Percentiles rank a stretch among this genome's conserved stretches.
Conservation (phyloP, 2,329 filamentous ascomycete genomes). For the Talaromyces sp. region DNA sequence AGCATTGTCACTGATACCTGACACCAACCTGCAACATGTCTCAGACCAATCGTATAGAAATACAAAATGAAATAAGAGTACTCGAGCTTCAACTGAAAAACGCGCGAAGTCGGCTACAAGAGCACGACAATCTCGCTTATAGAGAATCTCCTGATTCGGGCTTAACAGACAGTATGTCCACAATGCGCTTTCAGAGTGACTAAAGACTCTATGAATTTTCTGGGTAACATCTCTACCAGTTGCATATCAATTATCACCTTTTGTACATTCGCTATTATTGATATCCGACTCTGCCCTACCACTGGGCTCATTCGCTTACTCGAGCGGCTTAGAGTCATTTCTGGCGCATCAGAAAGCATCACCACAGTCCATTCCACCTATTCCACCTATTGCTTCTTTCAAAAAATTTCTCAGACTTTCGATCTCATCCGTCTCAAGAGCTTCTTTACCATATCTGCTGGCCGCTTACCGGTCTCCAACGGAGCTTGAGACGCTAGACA, state of each 20-base stretch:
- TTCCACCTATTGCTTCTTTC: slow-evolving; percentile 45
- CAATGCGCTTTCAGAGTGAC: background rate
- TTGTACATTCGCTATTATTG: slow-evolving; percentile 56
- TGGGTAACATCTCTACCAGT: background rate
- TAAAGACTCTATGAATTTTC: background rate
- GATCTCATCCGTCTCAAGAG: slow-evolving; percentile 56
- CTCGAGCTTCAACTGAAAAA: slow-evolving; percentile 49
- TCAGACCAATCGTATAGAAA: slow-evolving; percentile 17
- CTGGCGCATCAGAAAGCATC: slow-evolving; percentile 54
- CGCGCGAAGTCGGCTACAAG: slow-evolving; percentile 43
- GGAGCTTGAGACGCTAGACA: slow-evolving; percentile 54
- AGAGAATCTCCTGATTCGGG: slow-evolving; percentile 7
- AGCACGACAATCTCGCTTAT: slow-evolving; percentile 16
- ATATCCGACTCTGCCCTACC: slow-evolving; percentile 63
- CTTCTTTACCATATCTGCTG: slow-evolving; percentile 59
- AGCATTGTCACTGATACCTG: background rate
- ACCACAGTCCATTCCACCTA: slow-evolving; percentile 22
- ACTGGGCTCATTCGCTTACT: slow-evolving; percentile 64
- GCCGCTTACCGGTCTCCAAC: slow-evolving; percentile 51
- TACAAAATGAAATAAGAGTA: slow-evolving; percentile 42
- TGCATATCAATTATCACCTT: slow-evolving; percentile 13
- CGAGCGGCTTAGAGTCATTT: slow-evolving; percentile 62
- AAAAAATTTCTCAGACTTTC: slow-evolving; percentile 57
- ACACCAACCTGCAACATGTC: background rate
- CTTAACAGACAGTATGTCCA: slow-evolving; percentile 17